Evolutionary conservation across 1,139 yeast genomes (phyloP), one percentile per base, ranked within the genome.

Genomic region (Nakaseomyces sp.): DNA sequence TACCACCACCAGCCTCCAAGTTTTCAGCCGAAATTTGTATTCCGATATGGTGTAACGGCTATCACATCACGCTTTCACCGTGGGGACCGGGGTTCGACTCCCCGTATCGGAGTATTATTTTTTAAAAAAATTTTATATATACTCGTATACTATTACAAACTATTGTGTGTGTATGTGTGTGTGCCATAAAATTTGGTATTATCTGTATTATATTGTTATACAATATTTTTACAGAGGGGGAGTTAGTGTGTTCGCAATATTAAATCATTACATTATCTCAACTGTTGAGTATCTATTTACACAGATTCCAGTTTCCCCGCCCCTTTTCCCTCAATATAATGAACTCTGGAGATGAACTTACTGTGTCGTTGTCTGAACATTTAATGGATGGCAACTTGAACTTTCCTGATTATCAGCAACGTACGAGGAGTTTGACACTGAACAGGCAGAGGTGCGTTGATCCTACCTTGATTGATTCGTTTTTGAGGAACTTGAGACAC

Each of bases 401-500:
- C 12, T 35, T 35, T 18, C 38, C 38, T n/a, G 38, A 35, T 15
- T 35, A 35, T 15, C 18, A 20, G 18, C 38, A 35, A 18, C 26
- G 28, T 5, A 35, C 38, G 6, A n/a, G 28, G 12, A 20, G 13
- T 9, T 8, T 35, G 17, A 35, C 38, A 17, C 13, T 35, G 28
- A 35, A 35, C 12, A 35, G 67, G 28, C 59, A 60, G 24, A 55
- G 66, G 16, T 73, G 77, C 45, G 48, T 68, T 5, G 56, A 64
- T 12, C 67, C 68, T 2, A 63, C 63, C 24, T 63, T 72, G 0
- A 55, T 72, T 1, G 62, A 71, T 40, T 57, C 69, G 10, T 73
- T 73, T 47, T 51, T 73, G 26, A 57, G 65, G 20, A 47, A 64
- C 1, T 63, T 74, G n/a, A 60, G 78, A 48, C 59, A 60, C 42